A percentile compares a stretch with the other conserved stretches of the same genome.
phyloP scores from a whole-genome alignment of 495 filamentous ascomycete species.

The Talaromyces nanjingensis region DNA sequence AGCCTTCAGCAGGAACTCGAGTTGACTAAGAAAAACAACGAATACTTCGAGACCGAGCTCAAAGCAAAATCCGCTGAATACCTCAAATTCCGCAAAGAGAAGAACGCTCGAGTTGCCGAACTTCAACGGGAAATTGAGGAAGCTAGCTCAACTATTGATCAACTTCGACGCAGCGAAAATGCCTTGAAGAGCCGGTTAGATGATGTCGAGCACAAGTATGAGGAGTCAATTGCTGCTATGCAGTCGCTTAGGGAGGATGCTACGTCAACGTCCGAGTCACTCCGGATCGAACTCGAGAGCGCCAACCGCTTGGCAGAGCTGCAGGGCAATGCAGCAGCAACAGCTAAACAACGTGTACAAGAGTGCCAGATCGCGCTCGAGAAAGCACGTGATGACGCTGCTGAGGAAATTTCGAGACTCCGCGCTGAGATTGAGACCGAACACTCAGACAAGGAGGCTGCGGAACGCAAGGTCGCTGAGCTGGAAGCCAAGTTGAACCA shows the following conservation, averaged over 20 bases:
- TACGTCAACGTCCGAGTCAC: constrained; percentile 69
- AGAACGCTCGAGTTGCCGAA: constrained; percentile 75
- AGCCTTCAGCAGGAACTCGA: constrained; percentile 83
- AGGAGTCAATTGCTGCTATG: constrained; percentile 72
- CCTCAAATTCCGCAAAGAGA: constrained; percentile 90
- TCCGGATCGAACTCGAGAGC: constrained; percentile 74
- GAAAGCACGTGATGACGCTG: constrained; percentile 70
- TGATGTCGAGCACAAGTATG: constrained; percentile 76
- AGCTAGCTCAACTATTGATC: constrained; percentile 63
- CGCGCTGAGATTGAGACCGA: constrained; percentile 78
- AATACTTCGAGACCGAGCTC: constrained; percentile 85
- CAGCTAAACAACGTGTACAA: constrained; percentile 70
- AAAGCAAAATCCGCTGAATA: constrained; percentile 81
- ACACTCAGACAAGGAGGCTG: constrained; percentile 59
- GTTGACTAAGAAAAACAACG: constrained; percentile 75
- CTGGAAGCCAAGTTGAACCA: constrained; percentile 67
- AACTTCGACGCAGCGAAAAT: constrained; percentile 70
- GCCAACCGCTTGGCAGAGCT: constrained; percentile 74
- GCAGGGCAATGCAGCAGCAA: constrained; percentile 74
- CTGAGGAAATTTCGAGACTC: constrained; percentile 70
- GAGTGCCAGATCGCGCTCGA: constrained; percentile 75
- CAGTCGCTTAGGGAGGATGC: constrained; percentile 80
- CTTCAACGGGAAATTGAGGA: constrained; percentile 88
- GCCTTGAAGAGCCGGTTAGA: constrained; percentile 71
- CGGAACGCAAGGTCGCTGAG: constrained; percentile 63